A percentile compares a stretch with the other conserved stretches of the same genome.
These are phyloP conservation scores for Ganoderma leucocontextum DNA, from an alignment of 1,284 basidiomycete species.

Conservation along the genomic window DNA sequence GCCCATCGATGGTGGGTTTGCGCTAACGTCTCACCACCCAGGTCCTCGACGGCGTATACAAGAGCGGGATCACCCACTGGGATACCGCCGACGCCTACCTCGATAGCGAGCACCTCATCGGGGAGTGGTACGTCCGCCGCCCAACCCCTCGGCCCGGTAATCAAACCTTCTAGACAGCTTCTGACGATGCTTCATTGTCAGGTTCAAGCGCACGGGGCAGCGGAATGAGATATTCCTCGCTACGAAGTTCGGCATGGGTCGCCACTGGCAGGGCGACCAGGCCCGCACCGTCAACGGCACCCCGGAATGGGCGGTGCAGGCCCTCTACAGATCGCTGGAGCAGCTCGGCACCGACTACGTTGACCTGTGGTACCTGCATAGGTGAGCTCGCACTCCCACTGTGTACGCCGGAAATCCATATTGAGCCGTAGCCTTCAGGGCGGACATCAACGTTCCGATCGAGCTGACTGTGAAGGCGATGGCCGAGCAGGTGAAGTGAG, in stretches of 20 bases:
- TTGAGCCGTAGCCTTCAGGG: background rate
- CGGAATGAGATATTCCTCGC: constrained; percentile 54
- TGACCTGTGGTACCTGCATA: constrained; percentile 46
- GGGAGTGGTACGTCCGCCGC: constrained; percentile 37
- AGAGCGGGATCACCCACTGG: constrained; percentile 40
- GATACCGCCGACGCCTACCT: constrained; percentile 43
- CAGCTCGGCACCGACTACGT: constrained; percentile 54
- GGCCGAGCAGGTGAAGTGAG: constrained; percentile 62
- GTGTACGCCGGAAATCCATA: too few relatives aligned
- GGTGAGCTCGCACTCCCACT: background rate
- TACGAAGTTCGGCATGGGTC: constrained; percentile 55
- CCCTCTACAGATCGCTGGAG: constrained; percentile 47
- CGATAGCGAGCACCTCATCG: constrained; percentile 42
- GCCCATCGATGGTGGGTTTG: background rate
- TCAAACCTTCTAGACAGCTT: too few relatives aligned
- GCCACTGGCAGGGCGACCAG: constrained; percentile 4
- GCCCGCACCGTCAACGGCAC: constrained; percentile 39
- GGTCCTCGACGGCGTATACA: constrained; percentile 42
- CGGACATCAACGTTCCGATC: constrained; percentile 46
- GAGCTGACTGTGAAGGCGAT: constrained; percentile 59
- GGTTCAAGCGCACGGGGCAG: constrained; percentile 44
- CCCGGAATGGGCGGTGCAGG: constrained; percentile 46
- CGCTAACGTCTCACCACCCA: constrained; percentile 8
- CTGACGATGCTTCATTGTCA: background rate
- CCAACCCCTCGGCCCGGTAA: too few relatives aligned